Evolutionary conservation across 176 grass and related monocot species (phyloP), one percentile per base, ranked within the genome.

Genomic region (Carex pumila): DNA sequence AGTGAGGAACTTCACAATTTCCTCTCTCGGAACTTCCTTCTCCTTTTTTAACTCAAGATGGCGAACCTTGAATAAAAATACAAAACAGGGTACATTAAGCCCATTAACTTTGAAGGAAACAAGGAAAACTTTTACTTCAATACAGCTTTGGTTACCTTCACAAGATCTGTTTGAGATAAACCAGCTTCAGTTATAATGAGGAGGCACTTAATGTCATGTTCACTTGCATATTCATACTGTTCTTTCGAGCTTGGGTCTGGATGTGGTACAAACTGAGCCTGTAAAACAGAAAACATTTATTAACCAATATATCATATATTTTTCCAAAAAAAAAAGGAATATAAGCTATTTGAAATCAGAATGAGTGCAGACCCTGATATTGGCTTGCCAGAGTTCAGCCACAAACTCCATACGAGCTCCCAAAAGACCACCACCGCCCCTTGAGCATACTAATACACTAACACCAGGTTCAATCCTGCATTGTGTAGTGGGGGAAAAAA

Each of bases 191-290:
- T 98, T 85, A 98, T 94, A 83, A 94, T 91, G 15, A 93, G 69
- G 79, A 98, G 91, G 50, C 92, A 94, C 80, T 93, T 95, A 65
- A 98, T 94, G 65, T 95, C 92, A 90, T 91, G 84, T 34, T 98
- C 92, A 76, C 76, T 98, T 60, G 95, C 95, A 90, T 98, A 98
- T 80, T 98, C 95, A 72, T 94, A 98, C 62, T 98, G 95, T 83
- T 98, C 95, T 89, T 98, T 94, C 67, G 93, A 85, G 81, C 95
- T 98, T 87, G 95, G 95, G 65, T 98, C 95, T 86, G 89, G 82
- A 83, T 86, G 84, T 85, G 91, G 92, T 75, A 98, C 84, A 91
- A 98, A 93, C 73, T 98, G 87, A 59, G 92, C 95, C 92, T 98
- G 81, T 74, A 82, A 88, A 79, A 32, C 86, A 53, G 67, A 79